Conservation (phyloP, 1,284 basidiomycete species). For the Malassezia furfur region DNA sequence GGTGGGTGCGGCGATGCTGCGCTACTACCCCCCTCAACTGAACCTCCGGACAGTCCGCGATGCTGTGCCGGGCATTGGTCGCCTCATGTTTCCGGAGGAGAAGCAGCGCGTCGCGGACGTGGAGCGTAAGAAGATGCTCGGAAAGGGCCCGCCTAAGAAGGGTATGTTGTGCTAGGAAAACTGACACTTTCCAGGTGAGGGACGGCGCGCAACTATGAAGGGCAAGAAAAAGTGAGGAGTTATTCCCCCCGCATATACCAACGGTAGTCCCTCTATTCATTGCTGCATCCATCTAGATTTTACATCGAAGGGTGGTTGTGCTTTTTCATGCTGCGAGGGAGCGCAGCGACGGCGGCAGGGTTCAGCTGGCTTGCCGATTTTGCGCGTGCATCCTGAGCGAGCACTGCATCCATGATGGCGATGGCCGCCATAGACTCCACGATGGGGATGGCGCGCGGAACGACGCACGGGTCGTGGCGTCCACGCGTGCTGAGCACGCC, state of each 20-base stretch:
- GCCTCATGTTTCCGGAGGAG: constrained; percentile 25
- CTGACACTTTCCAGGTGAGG: constrained; percentile 28
- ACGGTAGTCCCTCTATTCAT: not conserved
- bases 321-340: constrained; percentile 41
- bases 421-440: constrained; percentile 96
- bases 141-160: constrained; percentile 47
- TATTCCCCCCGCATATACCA: not conserved
- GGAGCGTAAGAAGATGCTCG: constrained; percentile 36
- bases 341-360: constrained; percentile 19
- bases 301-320: constrained; percentile 8
- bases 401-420: constrained; percentile 70
- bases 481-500: constrained; percentile 83
- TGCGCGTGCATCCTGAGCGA: constrained; percentile 35
- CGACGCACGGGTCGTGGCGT: constrained; percentile 93
- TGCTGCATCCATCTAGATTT: not conserved
- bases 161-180: constrained; percentile 26
- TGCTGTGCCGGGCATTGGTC: constrained; percentile 18
- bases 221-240: constrained; percentile 33
- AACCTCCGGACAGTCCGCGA: constrained; percentile 25
- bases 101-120: constrained; percentile 34
- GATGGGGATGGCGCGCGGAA: constrained; percentile 88
- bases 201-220: constrained; percentile 44
- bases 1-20: constrained; percentile 38
- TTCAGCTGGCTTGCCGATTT: constrained; percentile 21
- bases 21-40: constrained; percentile 40